Conservation (phyloP, 495 filamentous ascomycete species). For the Penicillium chermesinum region DNA sequence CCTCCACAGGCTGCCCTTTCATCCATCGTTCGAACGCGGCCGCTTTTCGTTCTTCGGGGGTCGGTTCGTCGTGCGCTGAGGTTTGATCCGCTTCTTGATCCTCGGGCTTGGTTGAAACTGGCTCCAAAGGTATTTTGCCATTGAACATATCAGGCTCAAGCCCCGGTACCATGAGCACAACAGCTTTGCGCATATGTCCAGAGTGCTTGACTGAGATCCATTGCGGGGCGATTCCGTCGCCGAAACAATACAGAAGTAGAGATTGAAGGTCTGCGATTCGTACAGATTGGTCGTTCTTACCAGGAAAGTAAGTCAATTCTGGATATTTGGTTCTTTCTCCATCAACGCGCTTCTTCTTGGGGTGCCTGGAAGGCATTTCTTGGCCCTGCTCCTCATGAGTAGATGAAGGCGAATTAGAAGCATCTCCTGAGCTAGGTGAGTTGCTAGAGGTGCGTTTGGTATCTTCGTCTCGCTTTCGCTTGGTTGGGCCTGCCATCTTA, state of each 20-base stretch:
- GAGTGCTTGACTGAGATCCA: constrained; percentile 82
- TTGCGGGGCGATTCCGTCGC: constrained; percentile 76
- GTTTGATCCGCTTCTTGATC: constrained; percentile 14
- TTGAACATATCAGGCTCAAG: constrained; percentile 88
- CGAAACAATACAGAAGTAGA: constrained; percentile 81
- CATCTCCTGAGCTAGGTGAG: background rate
- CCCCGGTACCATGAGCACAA: constrained; percentile 91
- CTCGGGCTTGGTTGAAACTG: constrained; percentile 5
- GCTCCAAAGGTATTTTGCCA: constrained; percentile 51
- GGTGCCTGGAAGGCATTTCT: constrained; percentile 12
- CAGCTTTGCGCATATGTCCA: constrained; percentile 70
- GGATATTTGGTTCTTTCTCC: constrained; percentile 71
- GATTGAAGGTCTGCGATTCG: constrained; percentile 74
- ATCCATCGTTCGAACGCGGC: constrained; percentile 42
- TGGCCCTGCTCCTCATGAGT: background rate
- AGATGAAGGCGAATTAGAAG: too few species aligned
- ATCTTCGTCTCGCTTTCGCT: constrained; percentile 30
- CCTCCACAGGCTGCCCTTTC: constrained; percentile 36
- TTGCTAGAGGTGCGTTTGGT: constrained; percentile 1
- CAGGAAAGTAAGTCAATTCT: constrained; percentile 60
- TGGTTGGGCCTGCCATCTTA: constrained; percentile 23
- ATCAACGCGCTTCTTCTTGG: constrained; percentile 36
- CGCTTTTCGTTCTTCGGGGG: constrained; percentile 19
- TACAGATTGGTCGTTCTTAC: constrained; percentile 67
- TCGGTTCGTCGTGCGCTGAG: too few species aligned